Conservation (phyloP, 768 basidiomycete genomes). For the Mycena galopus region DNA sequence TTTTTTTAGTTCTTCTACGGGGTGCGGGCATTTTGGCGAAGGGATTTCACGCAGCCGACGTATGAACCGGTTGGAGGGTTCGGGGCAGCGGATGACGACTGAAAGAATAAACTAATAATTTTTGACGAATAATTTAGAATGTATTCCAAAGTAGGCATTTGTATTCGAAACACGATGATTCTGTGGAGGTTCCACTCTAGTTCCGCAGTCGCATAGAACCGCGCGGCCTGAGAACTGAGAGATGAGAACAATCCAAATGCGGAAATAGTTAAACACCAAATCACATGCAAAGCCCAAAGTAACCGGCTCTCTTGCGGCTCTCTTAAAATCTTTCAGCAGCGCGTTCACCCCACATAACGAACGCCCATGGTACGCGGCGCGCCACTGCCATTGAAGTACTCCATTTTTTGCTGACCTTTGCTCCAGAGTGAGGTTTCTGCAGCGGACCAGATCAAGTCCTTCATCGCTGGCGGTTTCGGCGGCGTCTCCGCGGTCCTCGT, state of each 20-base stretch:
- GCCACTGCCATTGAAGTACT: too few relatives aligned
- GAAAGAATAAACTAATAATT: constrained; percentile 12
- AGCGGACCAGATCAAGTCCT: constrained; percentile 77
- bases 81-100: constrained; percentile 60
- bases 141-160: constrained; percentile 25
- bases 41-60: constrained; percentile 85
- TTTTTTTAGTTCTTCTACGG: constrained; percentile 88
- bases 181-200: background rate
- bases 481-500: constrained; percentile 91
- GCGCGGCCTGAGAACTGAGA: background rate
- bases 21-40: constrained; percentile 77
- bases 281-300: constrained; percentile 11
- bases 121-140: constrained; percentile 19
- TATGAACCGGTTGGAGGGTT: constrained; percentile 93
- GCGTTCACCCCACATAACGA: background rate
- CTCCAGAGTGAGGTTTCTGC: constrained; percentile 53
- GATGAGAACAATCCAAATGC: background rate
- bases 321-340: too few relatives aligned
- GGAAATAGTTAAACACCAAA: background rate
- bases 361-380: background rate
- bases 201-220: background rate
- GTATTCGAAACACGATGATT: constrained; percentile 5
- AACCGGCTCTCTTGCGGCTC: background rate
- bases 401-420: too few relatives aligned
- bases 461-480: constrained; percentile 94